These are phyloP conservation scores for Nannochloropsis limnetica DNA, from an alignment of 352 stramenopile genomes.

Conservation along the genomic window DNA sequence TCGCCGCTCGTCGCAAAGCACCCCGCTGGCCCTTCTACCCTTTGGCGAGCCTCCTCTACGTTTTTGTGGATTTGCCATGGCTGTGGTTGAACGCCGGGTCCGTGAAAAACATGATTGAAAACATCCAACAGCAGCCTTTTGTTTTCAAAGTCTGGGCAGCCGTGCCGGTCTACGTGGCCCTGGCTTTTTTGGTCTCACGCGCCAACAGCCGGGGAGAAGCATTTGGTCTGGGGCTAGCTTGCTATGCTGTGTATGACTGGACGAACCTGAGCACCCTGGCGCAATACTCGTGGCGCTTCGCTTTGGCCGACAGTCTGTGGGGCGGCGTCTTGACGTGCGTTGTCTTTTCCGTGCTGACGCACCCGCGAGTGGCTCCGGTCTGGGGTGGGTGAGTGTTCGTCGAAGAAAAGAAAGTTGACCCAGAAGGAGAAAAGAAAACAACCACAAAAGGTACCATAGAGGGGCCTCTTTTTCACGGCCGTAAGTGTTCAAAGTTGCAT, in stretches of 20 bases:
- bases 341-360: neutral
- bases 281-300: constrained; percentile 30
- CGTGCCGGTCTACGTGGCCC: neutral
- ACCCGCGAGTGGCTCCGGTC: neutral
- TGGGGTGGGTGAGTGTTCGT: too few species aligned
- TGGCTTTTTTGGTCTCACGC: neutral
- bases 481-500: neutral
- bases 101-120: neutral
- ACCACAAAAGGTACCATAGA: neutral
- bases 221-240: neutral
- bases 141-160: constrained; percentile 6
- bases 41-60: neutral
- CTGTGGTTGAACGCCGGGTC: neutral
- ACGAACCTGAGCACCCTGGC: neutral
- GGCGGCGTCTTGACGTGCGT: neutral
- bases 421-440: too few species aligned
- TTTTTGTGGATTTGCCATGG: constrained; percentile 15
- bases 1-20: neutral
- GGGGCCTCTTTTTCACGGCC: neutral
- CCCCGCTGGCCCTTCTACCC: constrained; percentile 28
- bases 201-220: neutral
- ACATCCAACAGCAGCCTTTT: constrained; percentile 27
- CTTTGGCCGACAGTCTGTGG: neutral
- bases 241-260: neutral
- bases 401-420: too few species aligned